Evolutionary conservation across 495 filamentous ascomycete species (phyloP), one percentile per base, ranked within the genome.

Genomic region (Immersiella caudata): DNA sequence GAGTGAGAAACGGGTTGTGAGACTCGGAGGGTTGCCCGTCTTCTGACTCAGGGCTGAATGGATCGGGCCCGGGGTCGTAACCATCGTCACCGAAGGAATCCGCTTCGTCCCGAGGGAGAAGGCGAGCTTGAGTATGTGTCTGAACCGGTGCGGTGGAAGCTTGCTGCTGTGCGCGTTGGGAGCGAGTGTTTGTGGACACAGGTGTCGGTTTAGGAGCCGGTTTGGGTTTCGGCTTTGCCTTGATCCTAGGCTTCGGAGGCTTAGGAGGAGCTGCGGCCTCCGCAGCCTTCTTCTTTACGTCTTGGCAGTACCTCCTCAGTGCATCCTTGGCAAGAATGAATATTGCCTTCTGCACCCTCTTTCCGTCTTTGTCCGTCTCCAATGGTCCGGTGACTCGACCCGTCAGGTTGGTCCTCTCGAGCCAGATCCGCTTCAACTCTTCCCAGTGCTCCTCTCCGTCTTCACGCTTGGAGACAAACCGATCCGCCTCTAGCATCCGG

Each of bases 391-490:
- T 79, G 12, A 88, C 84, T 21, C 76, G 79, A 40, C 83, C 85
- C 8, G 93, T 78, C 3, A 89, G 69, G 6, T 84, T 78, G 1
- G 86, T 87, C 16, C 77, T 80, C 25, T 77, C 79, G 61, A 91
- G 85, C 92, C 91, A 95, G 67, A 84, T 77, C 62, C 84, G 72
- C 72, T 90, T 93, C 27, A 94, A 76, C 52, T 88, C 85, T 24
- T 86, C 83, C 89, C 90, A 93, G 65, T 89, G 87, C 27, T 90
- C 88, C 58, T 86, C 79, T 4, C 90, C 90, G 52, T 90, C 86
- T 73, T 91, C 89, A 1, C 88, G 71, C 75, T 91, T 93, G 71
- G 84, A 89, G n/a, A 86, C 90, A 68, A 92, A 92, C 71, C 89
- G 86, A 67, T 91, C 89, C 0, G 79, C 81, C 60, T 85, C 88